These are phyloP conservation scores for Phaseolus coccineus DNA, from an alignment of 331 rosid genomes.

Conservation along the genomic window DNA sequence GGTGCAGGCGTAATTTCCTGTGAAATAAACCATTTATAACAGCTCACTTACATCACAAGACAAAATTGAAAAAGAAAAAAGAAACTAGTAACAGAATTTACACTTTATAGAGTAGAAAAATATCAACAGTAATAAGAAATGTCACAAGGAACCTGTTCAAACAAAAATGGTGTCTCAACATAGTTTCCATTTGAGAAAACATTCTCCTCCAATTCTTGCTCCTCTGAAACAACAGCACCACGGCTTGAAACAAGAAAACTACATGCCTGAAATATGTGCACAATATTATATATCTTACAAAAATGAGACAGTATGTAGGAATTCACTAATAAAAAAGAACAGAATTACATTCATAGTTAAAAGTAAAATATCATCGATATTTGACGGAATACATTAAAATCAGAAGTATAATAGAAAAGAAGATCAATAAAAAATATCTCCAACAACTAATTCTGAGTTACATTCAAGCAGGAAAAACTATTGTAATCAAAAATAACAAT, in stretches of 20 bases:
- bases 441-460: constrained; percentile 1
- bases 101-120: neutral
- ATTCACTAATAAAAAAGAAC: constrained; percentile 13
- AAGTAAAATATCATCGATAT: constrained; percentile 7
- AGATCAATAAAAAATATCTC: neutral
- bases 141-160: constrained; percentile 69
- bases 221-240: constrained; percentile 63
- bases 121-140: constrained; percentile 7
- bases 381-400: constrained; percentile 31
- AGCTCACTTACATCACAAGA: constrained; percentile 2
- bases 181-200: constrained; percentile 66
- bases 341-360: neutral
- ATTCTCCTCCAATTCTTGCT: constrained; percentile 79
- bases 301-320: constrained; percentile 27
- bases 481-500: neutral
- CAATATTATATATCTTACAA: constrained; percentile 23
- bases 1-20: constrained; percentile 73
- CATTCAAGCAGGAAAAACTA: constrained; percentile 21
- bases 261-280: constrained; percentile 67
- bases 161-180: constrained; percentile 68
- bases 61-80: constrained; percentile 4
- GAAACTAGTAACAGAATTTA: constrained; percentile 9
- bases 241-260: constrained; percentile 72
- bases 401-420: constrained; percentile 24
- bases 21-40: constrained; percentile 33